Evolutionary conservation across 805 yeast genomes (phyloP).

Genomic region (Hanseniaspora jakobsenii): DNA sequence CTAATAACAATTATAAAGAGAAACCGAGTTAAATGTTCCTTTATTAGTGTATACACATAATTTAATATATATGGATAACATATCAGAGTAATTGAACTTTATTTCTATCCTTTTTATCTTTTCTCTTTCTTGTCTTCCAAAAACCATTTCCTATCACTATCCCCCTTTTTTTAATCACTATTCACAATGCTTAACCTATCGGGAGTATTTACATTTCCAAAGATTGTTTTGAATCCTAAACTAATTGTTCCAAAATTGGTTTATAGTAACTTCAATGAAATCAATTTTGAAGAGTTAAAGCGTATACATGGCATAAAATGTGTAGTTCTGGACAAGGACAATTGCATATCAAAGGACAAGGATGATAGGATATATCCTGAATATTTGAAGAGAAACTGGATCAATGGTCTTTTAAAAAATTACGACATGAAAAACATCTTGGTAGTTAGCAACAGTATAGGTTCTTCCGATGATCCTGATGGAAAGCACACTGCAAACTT

Average conservation of each 20-base stretch:
- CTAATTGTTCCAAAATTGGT: conserved; percentile 55
- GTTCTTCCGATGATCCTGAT: conserved; percentile 61
- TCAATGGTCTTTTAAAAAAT: conserved; percentile 36
- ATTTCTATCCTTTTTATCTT: no score
- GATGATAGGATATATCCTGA: conserved; percentile 70
- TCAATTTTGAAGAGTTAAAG: conserved; percentile 29
- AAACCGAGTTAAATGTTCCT: no score
- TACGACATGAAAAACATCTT: conserved; percentile 44
- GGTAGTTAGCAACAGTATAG: conserved; percentile 88
- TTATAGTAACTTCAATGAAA: conserved; percentile 44
- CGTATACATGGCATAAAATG: conserved; percentile 42
- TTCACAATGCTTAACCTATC: conserved; percentile 42
- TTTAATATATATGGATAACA: no score
- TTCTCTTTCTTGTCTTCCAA: no score
- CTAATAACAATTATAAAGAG: no score
- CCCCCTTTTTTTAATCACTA: no score
- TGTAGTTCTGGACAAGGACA: conserved; percentile 84
- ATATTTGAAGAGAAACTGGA: conserved; percentile 40
- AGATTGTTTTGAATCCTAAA: conserved; percentile 51
- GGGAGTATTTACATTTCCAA: conserved; percentile 58
- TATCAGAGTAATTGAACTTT: no score
- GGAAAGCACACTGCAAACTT: conserved; percentile 21
- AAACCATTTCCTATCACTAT: no score
- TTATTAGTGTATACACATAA: no score
- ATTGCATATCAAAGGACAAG: conserved; percentile 81